Percentiles rank a stretch among this genome's conserved stretches.
phyloP scores from a whole-genome alignment of 1,284 basidiomycete species.

The Sanguinoderma infundibulare region DNA sequence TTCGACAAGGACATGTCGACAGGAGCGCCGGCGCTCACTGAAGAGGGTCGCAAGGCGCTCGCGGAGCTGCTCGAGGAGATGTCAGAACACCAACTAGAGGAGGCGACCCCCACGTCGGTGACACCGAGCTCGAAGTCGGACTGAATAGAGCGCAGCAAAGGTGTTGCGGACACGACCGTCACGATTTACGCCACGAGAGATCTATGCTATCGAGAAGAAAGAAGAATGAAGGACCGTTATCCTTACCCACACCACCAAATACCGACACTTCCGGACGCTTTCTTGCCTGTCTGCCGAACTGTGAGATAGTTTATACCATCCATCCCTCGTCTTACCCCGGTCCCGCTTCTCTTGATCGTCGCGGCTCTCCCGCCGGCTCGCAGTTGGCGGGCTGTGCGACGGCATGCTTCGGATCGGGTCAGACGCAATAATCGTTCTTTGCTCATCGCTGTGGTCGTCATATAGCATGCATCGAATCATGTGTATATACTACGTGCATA shows the following conservation, averaged over 20 bases:
- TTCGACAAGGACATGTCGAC: constrained; percentile 76
- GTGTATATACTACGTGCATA: too few relatives aligned
- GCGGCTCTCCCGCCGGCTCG: too few relatives aligned
- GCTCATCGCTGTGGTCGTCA: too few relatives aligned
- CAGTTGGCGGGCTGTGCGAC: too few relatives aligned
- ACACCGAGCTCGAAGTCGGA: neutral
- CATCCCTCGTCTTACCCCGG: too few relatives aligned
- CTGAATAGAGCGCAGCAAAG: constrained; percentile 14
- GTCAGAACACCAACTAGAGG: constrained; percentile 30
- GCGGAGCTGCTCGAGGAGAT: constrained; percentile 65
- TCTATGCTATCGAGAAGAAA: neutral
- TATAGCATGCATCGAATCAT: too few relatives aligned
- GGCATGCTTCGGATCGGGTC: too few relatives aligned
- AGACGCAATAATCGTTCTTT: too few relatives aligned
- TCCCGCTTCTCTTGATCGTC: too few relatives aligned
- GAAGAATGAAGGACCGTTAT: neutral
- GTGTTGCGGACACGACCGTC: constrained; percentile 16
- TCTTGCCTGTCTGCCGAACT: too few relatives aligned
- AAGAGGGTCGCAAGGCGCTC: constrained; percentile 69
- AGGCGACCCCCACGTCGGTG: constrained; percentile 19
- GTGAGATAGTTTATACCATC: too few relatives aligned
- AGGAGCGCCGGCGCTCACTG: constrained; percentile 80
- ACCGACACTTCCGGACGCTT: neutral
- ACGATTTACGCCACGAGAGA: constrained; percentile 11
- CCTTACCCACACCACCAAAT: neutral